phyloP scores from a whole-genome alignment of 768 basidiomycete genomes.

The Xerocomellus amylosporus region DNA sequence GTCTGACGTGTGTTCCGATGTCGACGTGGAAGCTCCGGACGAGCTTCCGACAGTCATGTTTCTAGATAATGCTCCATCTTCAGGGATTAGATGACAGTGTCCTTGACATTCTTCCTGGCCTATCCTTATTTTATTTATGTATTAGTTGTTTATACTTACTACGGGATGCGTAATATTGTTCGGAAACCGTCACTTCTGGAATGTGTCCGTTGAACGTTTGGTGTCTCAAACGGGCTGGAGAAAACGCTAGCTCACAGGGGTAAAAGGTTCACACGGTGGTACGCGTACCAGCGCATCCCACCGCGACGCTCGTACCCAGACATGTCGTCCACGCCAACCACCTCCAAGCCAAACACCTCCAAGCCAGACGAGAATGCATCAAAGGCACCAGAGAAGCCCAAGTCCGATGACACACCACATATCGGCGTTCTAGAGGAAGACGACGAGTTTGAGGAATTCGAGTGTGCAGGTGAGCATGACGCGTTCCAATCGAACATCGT shows the following conservation, averaged over 20 bases:
- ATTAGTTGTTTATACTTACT: constrained; percentile 10
- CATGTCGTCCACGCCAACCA: constrained; percentile 46
- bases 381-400: constrained; percentile 37
- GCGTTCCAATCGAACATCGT: neutral
- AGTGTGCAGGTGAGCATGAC: constrained; percentile 63
- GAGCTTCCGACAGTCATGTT: constrained; percentile 22
- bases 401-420: constrained; percentile 52
- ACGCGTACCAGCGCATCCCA: constrained; percentile 6
- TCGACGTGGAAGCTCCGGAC: constrained; percentile 22
- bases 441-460: constrained; percentile 95
- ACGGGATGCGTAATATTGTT: neutral
- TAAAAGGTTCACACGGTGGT: constrained; percentile 23
- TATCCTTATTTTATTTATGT: constrained; percentile 38
- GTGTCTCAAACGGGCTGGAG: neutral
- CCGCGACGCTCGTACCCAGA: neutral
- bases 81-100: constrained; percentile 8
- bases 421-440: constrained; percentile 94
- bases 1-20: constrained; percentile 26
- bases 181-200: neutral
- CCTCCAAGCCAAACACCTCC: constrained; percentile 46
- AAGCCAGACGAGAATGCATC: constrained; percentile 36
- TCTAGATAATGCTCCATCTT: constrained; percentile 14
- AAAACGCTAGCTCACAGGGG: neutral
- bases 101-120: constrained; percentile 4
- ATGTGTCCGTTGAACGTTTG: too few species aligned